A percentile compares a stretch with the other conserved stretches of the same genome.
Evolutionary conservation across 305 asterid genomes (phyloP).

Genomic region (Fraxinus platypoda): DNA sequence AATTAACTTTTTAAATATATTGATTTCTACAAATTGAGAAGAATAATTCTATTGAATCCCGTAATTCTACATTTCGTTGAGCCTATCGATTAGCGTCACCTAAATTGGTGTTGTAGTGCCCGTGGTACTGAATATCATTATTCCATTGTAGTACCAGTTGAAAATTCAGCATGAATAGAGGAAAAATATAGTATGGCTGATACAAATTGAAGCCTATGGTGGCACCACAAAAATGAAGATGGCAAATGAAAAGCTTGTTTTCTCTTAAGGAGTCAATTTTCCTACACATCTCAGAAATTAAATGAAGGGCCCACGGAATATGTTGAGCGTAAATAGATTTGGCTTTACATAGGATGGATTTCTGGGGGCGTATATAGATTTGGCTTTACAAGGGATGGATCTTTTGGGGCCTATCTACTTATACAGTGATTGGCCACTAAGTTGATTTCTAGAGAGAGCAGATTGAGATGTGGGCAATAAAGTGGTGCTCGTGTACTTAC

Average conservation of each 20-base stretch:
- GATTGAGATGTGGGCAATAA: background rate
- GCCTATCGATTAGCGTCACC: too few relatives aligned
- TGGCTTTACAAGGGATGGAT: too few relatives aligned
- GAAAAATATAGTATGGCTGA: background rate
- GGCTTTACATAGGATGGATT: too few relatives aligned
- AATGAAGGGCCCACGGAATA: constrained; percentile 8
- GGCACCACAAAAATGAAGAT: background rate
- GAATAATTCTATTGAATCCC: too few relatives aligned
- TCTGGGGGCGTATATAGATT: background rate
- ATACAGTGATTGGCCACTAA: background rate
- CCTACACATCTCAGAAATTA: background rate
- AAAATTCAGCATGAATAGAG: background rate
- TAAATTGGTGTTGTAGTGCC: background rate
- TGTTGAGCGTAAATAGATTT: background rate
- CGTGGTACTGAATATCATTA: too few relatives aligned
- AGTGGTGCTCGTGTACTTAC: background rate
- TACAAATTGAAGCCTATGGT: background rate
- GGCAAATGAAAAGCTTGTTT: background rate
- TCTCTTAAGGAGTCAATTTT: background rate
- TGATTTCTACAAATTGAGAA: background rate
- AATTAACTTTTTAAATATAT: background rate
- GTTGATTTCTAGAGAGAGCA: background rate
- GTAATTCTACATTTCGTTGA: too few relatives aligned
- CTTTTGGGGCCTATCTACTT: background rate
- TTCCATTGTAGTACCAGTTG: background rate